Conservation (phyloP, 768 basidiomycete genomes). For the Suillus paluster region DNA sequence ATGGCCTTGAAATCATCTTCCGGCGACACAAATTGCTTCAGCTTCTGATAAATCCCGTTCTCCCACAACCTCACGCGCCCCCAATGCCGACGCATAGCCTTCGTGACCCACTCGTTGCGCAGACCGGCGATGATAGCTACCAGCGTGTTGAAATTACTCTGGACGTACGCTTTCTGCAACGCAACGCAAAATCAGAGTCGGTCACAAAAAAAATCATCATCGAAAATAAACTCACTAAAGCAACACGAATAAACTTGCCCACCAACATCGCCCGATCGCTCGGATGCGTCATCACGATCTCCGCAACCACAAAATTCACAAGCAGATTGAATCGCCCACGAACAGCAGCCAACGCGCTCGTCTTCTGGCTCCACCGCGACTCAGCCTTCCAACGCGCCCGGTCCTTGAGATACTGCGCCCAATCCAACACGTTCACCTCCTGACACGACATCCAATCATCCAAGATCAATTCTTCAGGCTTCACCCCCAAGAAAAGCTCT, state of each 20-base stretch:
- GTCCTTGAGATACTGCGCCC: constrained; percentile 82
- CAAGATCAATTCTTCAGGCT: constrained; percentile 86
- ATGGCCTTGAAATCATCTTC: constrained; percentile 77
- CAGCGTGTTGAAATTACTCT: constrained; percentile 79
- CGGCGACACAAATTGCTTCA: constrained; percentile 67
- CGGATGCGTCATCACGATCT: constrained; percentile 77
- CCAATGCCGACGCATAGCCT: constrained; percentile 72
- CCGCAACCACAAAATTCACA: constrained; percentile 78
- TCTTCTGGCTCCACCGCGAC: constrained; percentile 58
- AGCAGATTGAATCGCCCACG: constrained; percentile 86
- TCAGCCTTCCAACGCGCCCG: constrained; percentile 71
- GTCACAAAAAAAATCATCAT: neutral
- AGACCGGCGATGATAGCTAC: constrained; percentile 82
- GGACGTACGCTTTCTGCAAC: constrained; percentile 74
- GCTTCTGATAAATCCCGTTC: constrained; percentile 69
- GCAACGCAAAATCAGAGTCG: neutral
- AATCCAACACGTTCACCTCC: constrained; percentile 76
- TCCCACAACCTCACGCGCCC: constrained; percentile 71
- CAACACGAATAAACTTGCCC: constrained; percentile 82
- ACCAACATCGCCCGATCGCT: constrained; percentile 67
- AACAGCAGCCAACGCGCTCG: constrained; percentile 72
- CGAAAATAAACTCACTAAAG: constrained; percentile 61
- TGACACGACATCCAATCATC: constrained; percentile 68
- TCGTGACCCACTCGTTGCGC: constrained; percentile 66
- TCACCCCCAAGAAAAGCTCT: constrained; percentile 82